Evolutionary conservation across 164 flowering plant genomes (phyloP), one percentile per base, ranked within the genome.

Genomic region (Pachysandra terminalis): DNA sequence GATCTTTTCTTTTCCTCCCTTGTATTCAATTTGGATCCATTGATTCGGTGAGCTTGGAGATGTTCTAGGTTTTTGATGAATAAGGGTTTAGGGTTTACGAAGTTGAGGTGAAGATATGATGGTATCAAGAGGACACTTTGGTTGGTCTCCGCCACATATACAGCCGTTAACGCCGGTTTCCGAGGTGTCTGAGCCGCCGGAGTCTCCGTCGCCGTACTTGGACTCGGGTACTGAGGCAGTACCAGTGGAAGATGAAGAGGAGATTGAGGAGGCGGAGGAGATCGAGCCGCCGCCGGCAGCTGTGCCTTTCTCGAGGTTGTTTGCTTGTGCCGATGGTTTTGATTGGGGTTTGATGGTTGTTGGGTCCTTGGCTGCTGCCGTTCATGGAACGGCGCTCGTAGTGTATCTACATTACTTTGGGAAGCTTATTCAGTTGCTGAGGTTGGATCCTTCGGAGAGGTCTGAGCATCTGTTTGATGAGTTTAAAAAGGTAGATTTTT

Each of bases 181-280:
- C 25, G 98, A 94, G 74, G 98, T 91, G 3, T 91, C 97, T 3
- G 98, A 94, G 88, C 97, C 98, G 66, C 98, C 99, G 70, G 99
- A 96, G 78, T 90, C 97, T 0, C 99, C 99, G 12, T 96, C 98
- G 1, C 99, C 99, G 60, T 96, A 90, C 77, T 16, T n/a, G 69
- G 99, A 93, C 41, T 63, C 82, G 28, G 80, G 80, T 40, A 75
- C 77, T 12, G 99, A 88, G 60, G 80, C 80, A 9, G 74, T 78
- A 51, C 86, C 73, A 64, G 80, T 77, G 24, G 98, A 83, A 70
- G 79, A 71, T 63, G 96, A 88, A 59, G 87, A 80, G 32, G 97
- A 81, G 70, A 78, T 84, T 66, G 94, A 88, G 26, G 96, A 87
- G 69, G 68, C 64, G 9, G 95, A 93, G 58, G 97, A 87, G 85